Conservation (phyloP, 345 rosid genomes). For the Camelina neglecta region DNA sequence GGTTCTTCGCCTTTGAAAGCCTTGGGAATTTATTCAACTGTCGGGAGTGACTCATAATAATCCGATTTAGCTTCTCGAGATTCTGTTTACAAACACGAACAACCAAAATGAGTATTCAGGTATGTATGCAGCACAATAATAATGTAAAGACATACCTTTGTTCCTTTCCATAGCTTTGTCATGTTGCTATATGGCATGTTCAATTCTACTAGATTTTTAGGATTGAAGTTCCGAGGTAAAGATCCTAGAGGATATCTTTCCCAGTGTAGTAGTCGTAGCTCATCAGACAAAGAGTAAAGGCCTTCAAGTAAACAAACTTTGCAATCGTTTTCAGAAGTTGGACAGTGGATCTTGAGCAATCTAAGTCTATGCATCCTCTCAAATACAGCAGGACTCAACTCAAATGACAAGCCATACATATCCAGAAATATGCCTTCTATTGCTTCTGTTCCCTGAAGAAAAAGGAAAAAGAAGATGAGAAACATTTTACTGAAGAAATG, state of each 20-base stretch:
- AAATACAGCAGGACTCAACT: conserved; percentile 37
- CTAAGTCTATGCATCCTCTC: conserved; percentile 35
- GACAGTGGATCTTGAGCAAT: conserved; percentile 32
- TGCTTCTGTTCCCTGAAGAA: conserved; percentile 41
- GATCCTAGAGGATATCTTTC: conserved; percentile 28
- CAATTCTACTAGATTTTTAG: conserved; percentile 35
- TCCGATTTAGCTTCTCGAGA: conserved; percentile 28
- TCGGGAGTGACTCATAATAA: conserved; percentile 26
- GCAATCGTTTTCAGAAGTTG: neutral
- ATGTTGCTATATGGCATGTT: conserved; percentile 33
- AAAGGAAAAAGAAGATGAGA: neutral
- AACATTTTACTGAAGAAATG: neutral
- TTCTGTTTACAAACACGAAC: conserved; percentile 28
- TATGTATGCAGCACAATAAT: neutral
- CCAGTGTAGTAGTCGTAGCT: conserved; percentile 43
- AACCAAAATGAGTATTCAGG: neutral
- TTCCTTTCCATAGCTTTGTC: conserved; percentile 34
- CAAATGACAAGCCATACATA: neutral
- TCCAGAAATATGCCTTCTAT: conserved; percentile 42
- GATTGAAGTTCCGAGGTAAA: conserved; percentile 39
- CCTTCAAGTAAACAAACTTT: conserved; percentile 1
- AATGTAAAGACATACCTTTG: conserved; percentile 24
- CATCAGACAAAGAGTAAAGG: conserved; percentile 21
- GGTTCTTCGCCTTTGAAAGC: conserved; percentile 27
- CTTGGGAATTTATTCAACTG: conserved; percentile 16